Conservation (phyloP, 208 protist genomes). For the Tritrichomonas foetus region DNA sequence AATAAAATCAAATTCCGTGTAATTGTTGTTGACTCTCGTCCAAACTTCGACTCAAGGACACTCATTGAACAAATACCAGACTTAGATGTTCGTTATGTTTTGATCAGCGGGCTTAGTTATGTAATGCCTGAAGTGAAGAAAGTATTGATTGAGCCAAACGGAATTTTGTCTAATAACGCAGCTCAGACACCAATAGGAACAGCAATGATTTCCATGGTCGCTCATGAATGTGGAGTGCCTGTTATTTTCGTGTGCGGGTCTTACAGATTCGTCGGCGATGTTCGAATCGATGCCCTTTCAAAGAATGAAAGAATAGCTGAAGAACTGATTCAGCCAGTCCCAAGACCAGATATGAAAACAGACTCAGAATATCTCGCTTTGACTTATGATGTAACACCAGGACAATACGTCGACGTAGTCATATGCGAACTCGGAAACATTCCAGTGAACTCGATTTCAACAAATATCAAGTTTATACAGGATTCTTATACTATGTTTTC, state of each 20-base stretch:
- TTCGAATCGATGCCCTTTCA: background rate
- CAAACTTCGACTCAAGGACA: background rate
- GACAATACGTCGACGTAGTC: background rate
- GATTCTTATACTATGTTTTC: conserved; percentile 30
- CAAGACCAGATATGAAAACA: background rate
- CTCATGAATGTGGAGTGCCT: background rate
- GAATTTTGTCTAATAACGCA: conserved; percentile 6
- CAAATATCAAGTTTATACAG: conserved; percentile 28
- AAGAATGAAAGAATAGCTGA: background rate
- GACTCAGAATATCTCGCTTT: background rate
- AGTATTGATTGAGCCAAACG: background rate
- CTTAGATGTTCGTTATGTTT: conserved; percentile 9
- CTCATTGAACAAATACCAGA: background rate
- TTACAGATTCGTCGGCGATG: conserved; percentile 19
- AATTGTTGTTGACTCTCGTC: background rate
- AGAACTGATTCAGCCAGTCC: background rate
- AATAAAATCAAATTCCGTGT: background rate
- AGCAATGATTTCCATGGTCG: conserved; percentile 39
- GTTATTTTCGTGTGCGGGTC: background rate
- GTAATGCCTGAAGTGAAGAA: conserved; percentile 36
- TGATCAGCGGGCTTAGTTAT: background rate
- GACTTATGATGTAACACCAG: background rate
- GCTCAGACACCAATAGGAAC: background rate
- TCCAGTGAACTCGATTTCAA: conserved; percentile 26
- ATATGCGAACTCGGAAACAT: background rate